Conservation (phyloP, 129 eudicot species). For the Lactuca sativa region DNA sequence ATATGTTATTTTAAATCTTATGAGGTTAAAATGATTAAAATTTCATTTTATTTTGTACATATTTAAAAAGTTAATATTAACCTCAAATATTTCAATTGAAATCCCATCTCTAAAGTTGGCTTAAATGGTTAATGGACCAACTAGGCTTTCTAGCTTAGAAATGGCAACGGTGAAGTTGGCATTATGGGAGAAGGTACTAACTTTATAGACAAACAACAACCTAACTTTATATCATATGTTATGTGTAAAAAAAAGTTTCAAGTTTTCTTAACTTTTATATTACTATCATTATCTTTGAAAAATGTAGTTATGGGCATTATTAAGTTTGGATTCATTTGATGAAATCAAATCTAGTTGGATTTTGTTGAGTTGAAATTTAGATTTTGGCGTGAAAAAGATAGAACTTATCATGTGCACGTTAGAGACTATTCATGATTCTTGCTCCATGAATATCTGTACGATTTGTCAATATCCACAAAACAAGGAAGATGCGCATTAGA, state of each 20-base stretch:
- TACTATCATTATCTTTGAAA: neutral
- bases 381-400: neutral
- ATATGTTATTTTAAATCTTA: too few relatives aligned
- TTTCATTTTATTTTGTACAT: too few relatives aligned
- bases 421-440: neutral
- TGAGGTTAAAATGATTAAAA: too few relatives aligned
- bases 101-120: too few relatives aligned
- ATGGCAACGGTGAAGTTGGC: neutral
- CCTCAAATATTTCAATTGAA: too few relatives aligned
- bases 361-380: neutral
- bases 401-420: neutral
- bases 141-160: neutral
- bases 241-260: neutral
- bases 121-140: neutral
- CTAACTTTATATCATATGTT: neutral
- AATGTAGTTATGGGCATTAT: neutral
- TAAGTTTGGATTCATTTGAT: neutral
- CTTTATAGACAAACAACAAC: neutral
- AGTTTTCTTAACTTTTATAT: neutral
- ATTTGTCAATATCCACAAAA: too few relatives aligned
- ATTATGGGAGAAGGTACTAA: too few relatives aligned
- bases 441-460: too few relatives aligned
- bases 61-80: too few relatives aligned
- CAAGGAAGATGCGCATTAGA: too few relatives aligned
- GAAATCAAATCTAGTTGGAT: neutral